These are phyloP conservation scores for Gossypium thurberi DNA, from an alignment of 345 rosid genomes.

Conservation along the genomic window DNA sequence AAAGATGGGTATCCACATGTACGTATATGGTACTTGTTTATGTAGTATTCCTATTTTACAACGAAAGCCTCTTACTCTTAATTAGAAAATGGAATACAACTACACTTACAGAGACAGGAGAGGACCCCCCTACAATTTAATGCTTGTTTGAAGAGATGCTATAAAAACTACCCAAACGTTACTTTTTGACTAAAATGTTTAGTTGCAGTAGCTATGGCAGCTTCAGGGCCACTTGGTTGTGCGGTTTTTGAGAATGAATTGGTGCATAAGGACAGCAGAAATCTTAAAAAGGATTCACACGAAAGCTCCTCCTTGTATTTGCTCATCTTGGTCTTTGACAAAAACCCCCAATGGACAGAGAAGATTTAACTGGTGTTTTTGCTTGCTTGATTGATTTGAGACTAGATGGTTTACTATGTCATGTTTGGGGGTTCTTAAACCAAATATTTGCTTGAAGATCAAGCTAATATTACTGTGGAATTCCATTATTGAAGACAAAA, in stretches of 20 bases:
- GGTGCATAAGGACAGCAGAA: constrained; percentile 1
- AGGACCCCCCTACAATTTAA: too few species aligned
- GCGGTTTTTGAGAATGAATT: neutral
- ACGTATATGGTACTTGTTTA: too few species aligned
- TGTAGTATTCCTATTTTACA: too few species aligned
- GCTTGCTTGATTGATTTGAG: neutral
- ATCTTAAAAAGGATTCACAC: constrained; percentile 1
- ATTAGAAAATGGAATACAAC: too few species aligned
- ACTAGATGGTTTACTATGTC: neutral
- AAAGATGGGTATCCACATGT: too few species aligned
- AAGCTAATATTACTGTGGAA: neutral
- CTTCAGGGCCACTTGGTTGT: constrained; percentile 18
- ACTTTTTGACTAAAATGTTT: constrained; percentile 40
- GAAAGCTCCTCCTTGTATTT: neutral
- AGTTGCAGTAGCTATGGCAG: constrained; percentile 24
- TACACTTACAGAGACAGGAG: too few species aligned
- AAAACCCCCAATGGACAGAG: neutral
- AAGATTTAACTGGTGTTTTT: neutral
- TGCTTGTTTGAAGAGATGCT: neutral
- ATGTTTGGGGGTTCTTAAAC: neutral
- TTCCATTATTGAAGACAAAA: neutral
- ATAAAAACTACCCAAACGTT: neutral
- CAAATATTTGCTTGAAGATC: neutral
- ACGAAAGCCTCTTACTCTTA: too few species aligned
- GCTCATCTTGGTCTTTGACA: constrained; percentile 11